Conservation (phyloP, 179 eudicot species). For the Silene noctiflora region DNA sequence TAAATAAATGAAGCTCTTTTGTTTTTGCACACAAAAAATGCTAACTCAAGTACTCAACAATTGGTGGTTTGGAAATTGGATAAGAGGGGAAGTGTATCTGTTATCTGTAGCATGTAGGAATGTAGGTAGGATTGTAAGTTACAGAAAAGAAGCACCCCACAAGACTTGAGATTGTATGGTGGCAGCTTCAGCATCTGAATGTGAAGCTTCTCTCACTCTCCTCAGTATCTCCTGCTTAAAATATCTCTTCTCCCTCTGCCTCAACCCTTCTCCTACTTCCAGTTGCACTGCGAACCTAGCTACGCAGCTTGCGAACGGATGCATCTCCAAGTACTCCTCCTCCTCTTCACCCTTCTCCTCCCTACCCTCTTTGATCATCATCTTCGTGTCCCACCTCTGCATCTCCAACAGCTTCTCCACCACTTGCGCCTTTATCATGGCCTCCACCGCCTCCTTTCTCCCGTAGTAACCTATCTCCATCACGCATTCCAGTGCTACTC, state of each 20-base stretch:
- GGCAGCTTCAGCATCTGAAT: constrained; percentile 73
- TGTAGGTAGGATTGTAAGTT: neutral
- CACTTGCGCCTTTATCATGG: constrained; percentile 58
- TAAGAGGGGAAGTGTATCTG: too few relatives aligned
- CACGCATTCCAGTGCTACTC: constrained; percentile 53
- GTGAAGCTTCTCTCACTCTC: constrained; percentile 52
- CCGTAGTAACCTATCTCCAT: constrained; percentile 85
- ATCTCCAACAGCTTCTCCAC: constrained; percentile 55
- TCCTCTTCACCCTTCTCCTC: constrained; percentile 39
- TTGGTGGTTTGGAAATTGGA: too few relatives aligned
- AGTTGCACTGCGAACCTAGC: constrained; percentile 84
- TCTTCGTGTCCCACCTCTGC: constrained; percentile 51
- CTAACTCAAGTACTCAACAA: too few relatives aligned
- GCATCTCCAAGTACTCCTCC: constrained; percentile 41
- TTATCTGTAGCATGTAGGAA: too few relatives aligned
- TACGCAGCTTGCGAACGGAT: constrained; percentile 74
- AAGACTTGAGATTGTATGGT: constrained; percentile 79
- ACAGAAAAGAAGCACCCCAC: constrained; percentile 75
- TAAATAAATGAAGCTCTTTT: too few relatives aligned
- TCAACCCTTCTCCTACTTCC: constrained; percentile 90
- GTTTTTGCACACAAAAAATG: too few relatives aligned
- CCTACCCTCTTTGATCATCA: constrained; percentile 45
- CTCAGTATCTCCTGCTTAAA: constrained; percentile 65
- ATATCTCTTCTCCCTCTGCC: constrained; percentile 78
- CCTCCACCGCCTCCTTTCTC: constrained; percentile 75